Percentiles rank a stretch among this genome's conserved stretches.
phyloP scores from a whole-genome alignment of 176 grass and related monocot species.

The Tuctoria greenei region DNA sequence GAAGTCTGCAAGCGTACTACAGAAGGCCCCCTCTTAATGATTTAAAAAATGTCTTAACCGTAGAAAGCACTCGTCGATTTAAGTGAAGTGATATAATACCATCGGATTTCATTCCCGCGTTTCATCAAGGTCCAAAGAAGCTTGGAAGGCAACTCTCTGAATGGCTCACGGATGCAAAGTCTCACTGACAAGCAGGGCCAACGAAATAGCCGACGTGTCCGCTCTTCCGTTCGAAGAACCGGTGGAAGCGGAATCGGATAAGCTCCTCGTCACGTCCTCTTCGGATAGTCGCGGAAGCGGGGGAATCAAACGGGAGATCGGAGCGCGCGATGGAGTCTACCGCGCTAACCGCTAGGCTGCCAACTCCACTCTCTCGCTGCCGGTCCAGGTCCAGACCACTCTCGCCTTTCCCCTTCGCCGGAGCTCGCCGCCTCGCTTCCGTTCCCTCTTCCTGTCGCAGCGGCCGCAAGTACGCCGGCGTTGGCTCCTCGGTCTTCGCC shows the following conservation, averaged over 20 bases:
- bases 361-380: constrained; percentile 9
- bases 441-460: constrained; percentile 30
- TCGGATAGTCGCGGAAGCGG: not conserved
- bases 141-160: not conserved
- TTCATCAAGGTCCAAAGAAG: not conserved
- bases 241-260: constrained; percentile 15
- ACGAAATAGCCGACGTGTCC: not conserved
- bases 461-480: constrained; percentile 24
- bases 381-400: not conserved
- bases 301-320: constrained; percentile 2
- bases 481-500: constrained; percentile 18
- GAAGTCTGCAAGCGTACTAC: too few relatives aligned
- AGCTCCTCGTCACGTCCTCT: not conserved
- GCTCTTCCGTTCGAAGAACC: not conserved
- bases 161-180: not conserved
- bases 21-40: too few relatives aligned
- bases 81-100: not conserved
- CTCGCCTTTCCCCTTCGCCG: not conserved
- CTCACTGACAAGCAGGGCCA: not conserved
- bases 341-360: constrained; percentile 31
- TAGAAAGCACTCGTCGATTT: not conserved
- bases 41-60: too few relatives aligned
- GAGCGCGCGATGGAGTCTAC: constrained; percentile 49
- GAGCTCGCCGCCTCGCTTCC: constrained; percentile 30
- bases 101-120: not conserved